Evolutionary conservation across 345 rosid genomes (phyloP), one percentile per base, ranked within the genome.

Genomic region (Lepidium sativum): DNA sequence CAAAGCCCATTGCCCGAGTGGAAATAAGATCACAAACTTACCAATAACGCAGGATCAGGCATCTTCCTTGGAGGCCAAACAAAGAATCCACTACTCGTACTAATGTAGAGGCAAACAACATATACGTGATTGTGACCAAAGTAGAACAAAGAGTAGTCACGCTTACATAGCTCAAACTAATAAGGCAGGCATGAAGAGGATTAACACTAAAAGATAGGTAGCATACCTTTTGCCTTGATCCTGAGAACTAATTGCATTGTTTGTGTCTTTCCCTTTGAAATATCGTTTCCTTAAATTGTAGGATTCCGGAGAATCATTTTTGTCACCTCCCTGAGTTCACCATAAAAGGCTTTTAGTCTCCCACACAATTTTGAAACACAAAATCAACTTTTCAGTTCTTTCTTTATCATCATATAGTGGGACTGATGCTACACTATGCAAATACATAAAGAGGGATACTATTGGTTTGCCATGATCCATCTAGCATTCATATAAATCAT

Each of bases 281-380:
- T 74, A 80, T 58, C 66, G 76, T 69, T 65, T 72, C 17, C 76
- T 80, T 68, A 80, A 75, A 49, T 65, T 49, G 59, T 5, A 66
- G 63, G 88, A 74, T 78, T 86, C 70, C 56, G 63, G 70, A 31
- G 80, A 75, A 70, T 63, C 74, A 61, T 73, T 71, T 62, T 75
- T 84, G 32, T 82, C 85, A 60, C 82, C 91, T 61, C 77, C 97
- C 99, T 94, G 71, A 41, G 75, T 73, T 48, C 55, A 59, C 62
- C 70, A 70, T 14, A 69, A 15, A 70, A 72, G 54, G 55, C 0
- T 27, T 25, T 68, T 52, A 70, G 58, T 78, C 49, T 49, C 44
- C 55, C 53, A 23, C 17, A 49, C 42, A 4, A 48, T 20, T 56
- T 31, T 14, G 11, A 41, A 39, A n/a, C n/a, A n/a, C n/a, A n/a